Percentiles rank a stretch among this genome's conserved stretches.
Conservation (phyloP, 192 early-diverging fungal species). For the Backusella morwellensis region DNA sequence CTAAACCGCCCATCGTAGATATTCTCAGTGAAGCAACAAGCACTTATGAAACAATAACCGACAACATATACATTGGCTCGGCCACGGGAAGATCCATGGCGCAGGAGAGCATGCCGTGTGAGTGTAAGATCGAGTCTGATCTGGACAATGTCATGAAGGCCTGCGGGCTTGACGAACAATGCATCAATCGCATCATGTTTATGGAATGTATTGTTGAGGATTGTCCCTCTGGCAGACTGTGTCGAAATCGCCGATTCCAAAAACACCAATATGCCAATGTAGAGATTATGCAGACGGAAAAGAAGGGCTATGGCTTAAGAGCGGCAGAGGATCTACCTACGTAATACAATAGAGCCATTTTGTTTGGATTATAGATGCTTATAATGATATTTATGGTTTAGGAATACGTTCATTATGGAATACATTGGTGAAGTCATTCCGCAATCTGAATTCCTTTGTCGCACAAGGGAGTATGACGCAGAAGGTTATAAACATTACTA, state of each 20-base stretch:
- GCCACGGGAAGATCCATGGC: conserved; percentile 66
- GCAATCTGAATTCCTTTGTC: conserved; percentile 71
- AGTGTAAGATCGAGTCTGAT: conserved; percentile 70
- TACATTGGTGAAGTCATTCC: conserved; percentile 96
- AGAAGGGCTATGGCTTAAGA: conserved; percentile 90
- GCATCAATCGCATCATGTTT: conserved; percentile 89
- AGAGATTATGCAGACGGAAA: conserved; percentile 84
- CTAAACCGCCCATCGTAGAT: not conserved
- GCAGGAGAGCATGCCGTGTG: conserved; percentile 73
- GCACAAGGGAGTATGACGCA: conserved; percentile 76
- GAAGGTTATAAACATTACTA: conserved; percentile 92
- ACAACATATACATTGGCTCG: conserved; percentile 70
- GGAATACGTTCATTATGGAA: conserved; percentile 91
- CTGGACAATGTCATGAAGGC: conserved; percentile 60
- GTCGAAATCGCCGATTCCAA: conserved; percentile 91
- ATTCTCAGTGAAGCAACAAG: conserved; percentile 41
- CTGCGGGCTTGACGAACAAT: conserved; percentile 86
- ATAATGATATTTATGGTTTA: conserved; percentile 13
- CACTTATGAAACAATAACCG: conserved; percentile 61
- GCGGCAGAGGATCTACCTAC: conserved; percentile 58
- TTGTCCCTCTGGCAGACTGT: conserved; percentile 85
- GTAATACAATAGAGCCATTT: conserved; percentile 41
- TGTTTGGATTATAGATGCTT: too few species aligned
- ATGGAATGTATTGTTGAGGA: conserved; percentile 89
- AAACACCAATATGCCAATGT: conserved; percentile 78